phyloP scores from a whole-genome alignment of 345 rosid species.

The Excoecaria agallocha region DNA sequence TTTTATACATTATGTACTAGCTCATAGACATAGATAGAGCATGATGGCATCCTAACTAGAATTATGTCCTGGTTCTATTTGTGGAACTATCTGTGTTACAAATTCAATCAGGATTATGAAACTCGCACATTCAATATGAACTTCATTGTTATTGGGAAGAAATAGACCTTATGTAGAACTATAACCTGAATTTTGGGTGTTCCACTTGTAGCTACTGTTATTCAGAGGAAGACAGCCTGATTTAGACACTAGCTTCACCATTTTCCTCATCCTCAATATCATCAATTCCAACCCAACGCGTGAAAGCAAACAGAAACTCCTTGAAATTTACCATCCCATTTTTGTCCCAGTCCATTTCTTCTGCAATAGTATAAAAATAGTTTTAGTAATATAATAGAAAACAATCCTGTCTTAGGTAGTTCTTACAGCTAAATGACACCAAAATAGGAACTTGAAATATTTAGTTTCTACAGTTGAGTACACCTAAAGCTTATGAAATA shows the following conservation, averaged over 20 bases:
- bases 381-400: not conserved
- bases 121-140: not conserved
- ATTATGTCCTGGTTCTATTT: slow-evolving; percentile 1
- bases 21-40: not conserved
- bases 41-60: slow-evolving; percentile 5
- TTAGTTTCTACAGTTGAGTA: not conserved
- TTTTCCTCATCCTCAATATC: slow-evolving; percentile 70
- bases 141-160: slow-evolving; percentile 11
- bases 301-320: slow-evolving; percentile 92
- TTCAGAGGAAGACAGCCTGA: not conserved
- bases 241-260: slow-evolving; percentile 28
- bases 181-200: not conserved
- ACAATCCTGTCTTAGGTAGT: not conserved
- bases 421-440: not conserved
- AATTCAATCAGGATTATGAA: not conserved
- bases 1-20: not conserved
- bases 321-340: slow-evolving; percentile 91
- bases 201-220: not conserved
- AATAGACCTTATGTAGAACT: not conserved
- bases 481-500: not conserved
- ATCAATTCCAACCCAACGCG: slow-evolving; percentile 82
- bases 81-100: slow-evolving; percentile 22
- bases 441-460: too few relatives aligned
- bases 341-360: slow-evolving; percentile 99
- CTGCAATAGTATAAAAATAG: slow-evolving; percentile 38